These are phyloP conservation scores for Neodidymelliopsis sp. DNA, from an alignment of 2,329 filamentous ascomycete species.

Conservation along the genomic window DNA sequence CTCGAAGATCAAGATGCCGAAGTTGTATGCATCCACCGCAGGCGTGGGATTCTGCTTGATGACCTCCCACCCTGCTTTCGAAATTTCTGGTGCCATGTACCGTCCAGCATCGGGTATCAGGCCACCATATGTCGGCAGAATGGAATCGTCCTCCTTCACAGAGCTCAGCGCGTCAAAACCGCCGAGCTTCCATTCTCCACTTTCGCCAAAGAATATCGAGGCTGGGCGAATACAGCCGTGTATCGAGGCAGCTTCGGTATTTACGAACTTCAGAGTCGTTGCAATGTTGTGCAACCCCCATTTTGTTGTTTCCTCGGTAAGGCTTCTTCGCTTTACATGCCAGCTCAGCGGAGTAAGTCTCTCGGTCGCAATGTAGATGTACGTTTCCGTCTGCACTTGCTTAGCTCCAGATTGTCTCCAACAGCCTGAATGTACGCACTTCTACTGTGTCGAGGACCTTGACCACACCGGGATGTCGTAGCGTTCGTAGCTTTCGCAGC, in stretches of 20 bases:
- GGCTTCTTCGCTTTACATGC: slow-evolving; percentile 86
- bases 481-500: slow-evolving; percentile 87
- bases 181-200: slow-evolving; percentile 96
- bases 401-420: slow-evolving; percentile 21
- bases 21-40: slow-evolving; percentile 87
- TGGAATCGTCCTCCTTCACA: slow-evolving; percentile 92
- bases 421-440: slow-evolving; percentile 56
- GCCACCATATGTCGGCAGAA: slow-evolving; percentile 91
- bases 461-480: slow-evolving; percentile 93
- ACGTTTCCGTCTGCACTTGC: slow-evolving; percentile 77
- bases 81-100: slow-evolving; percentile 87
- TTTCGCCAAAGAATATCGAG: slow-evolving; percentile 92
- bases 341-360: slow-evolving; percentile 85
- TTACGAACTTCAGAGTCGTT: slow-evolving; percentile 95
- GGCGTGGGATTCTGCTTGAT: slow-evolving; percentile 83
- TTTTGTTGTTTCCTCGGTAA: slow-evolving; percentile 92
- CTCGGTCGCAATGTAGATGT: slow-evolving; percentile 97
- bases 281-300: slow-evolving; percentile 92
- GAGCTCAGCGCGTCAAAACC: slow-evolving; percentile 94
- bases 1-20: slow-evolving; percentile 85
- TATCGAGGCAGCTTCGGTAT: slow-evolving; percentile 88
- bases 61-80: slow-evolving; percentile 86
- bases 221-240: slow-evolving; percentile 86
- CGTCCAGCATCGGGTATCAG: slow-evolving; percentile 83
- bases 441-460: slow-evolving; percentile 95